phyloP scores from a whole-genome alignment of 257 asterid species.

The Haberlea rhodopensis region DNA sequence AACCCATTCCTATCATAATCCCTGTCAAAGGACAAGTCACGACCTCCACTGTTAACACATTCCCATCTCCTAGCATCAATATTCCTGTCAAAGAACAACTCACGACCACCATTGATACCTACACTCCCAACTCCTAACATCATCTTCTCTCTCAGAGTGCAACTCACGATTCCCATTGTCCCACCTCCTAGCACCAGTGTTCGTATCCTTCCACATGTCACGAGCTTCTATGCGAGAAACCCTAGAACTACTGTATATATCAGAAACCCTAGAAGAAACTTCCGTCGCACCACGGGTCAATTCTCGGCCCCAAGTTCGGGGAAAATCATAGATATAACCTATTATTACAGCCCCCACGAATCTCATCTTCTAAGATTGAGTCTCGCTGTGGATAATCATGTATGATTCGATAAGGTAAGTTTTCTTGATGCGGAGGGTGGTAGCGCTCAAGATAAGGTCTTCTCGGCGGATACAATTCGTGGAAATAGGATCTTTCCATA shows the following conservation, averaged over 20 bases:
- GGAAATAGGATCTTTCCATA: slow-evolving; percentile 31
- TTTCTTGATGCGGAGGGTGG: slow-evolving; percentile 25
- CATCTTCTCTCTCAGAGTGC: slow-evolving; percentile 30
- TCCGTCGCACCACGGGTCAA: slow-evolving; percentile 22
- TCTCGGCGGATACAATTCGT: slow-evolving; percentile 38
- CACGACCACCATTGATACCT: slow-evolving; percentile 24
- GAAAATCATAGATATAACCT: slow-evolving; percentile 15
- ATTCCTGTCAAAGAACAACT: slow-evolving; percentile 21
- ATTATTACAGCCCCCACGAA: slow-evolving; percentile 18
- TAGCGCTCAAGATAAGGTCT: slow-evolving; percentile 34
- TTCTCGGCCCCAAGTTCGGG: slow-evolving; percentile 23
- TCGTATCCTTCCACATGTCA: slow-evolving; percentile 18
- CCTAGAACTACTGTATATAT: background rate
- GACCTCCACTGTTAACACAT: background rate
- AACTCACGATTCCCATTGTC: slow-evolving; percentile 22
- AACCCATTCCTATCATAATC: background rate
- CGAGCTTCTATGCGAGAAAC: background rate
- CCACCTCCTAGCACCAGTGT: slow-evolving; percentile 2
- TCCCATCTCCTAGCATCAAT: slow-evolving; percentile 28
- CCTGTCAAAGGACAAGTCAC: background rate
- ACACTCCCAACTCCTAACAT: slow-evolving; percentile 21
- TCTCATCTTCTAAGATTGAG: slow-evolving; percentile 33
- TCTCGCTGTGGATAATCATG: slow-evolving; percentile 30
- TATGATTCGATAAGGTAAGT: slow-evolving; percentile 19
- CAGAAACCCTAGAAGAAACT: slow-evolving; percentile 24